Conservation (phyloP, 768 basidiomycete genomes). For the Omphalotus guepiniiformis region DNA sequence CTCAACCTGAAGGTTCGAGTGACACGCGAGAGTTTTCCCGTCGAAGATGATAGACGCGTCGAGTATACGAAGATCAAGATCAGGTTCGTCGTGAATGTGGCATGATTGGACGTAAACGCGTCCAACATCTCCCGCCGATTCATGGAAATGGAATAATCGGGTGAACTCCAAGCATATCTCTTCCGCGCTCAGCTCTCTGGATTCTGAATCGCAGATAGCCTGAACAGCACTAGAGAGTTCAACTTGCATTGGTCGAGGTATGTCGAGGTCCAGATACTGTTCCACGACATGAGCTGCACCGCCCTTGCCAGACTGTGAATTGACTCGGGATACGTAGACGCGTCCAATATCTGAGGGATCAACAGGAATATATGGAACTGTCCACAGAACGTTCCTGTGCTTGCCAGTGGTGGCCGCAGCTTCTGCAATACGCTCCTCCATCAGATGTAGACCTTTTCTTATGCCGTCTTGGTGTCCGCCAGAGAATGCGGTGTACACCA, state of each 20-base stretch:
- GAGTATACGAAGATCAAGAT: no score
- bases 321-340: constrained; percentile 82
- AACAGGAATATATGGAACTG: constrained; percentile 80
- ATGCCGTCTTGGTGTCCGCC: constrained; percentile 84
- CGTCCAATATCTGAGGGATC: constrained; percentile 83
- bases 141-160: no score
- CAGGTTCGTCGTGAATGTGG: no score
- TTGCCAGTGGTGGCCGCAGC: constrained; percentile 44
- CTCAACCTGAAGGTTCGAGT: no score
- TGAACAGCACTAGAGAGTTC: constrained; percentile 79
- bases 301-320: constrained; percentile 81
- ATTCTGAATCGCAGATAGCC: no score
- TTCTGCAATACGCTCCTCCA: constrained; percentile 46
- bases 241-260: constrained; percentile 80
- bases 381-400: constrained; percentile 51
- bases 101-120: no score
- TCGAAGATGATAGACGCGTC: no score
- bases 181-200: no score
- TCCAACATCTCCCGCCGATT: no score
- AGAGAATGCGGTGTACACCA: constrained; percentile 85
- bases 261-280: constrained; percentile 67
- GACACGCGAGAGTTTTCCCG: no score
- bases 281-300: constrained; percentile 83
- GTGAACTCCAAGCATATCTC: no score
- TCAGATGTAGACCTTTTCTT: constrained; percentile 81